Evolutionary conservation across 192 early-diverging fungal genomes (phyloP).

Genomic region (Piromyces finnis): DNA sequence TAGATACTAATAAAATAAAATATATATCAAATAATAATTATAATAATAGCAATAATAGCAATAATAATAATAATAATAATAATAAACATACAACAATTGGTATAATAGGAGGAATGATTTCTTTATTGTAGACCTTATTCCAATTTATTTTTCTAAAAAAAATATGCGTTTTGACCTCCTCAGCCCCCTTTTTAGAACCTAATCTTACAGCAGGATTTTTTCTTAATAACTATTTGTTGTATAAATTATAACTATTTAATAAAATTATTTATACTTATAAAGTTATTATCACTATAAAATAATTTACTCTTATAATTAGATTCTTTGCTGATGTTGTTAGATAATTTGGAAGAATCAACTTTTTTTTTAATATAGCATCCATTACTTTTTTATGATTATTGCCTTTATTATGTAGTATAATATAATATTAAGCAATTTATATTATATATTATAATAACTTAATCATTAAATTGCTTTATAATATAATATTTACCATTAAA

Average conservation of each 20-base stretch:
- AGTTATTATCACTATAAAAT: too few species aligned
- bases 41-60: too few species aligned
- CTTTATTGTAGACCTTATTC: neutral
- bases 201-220: neutral
- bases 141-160: neutral
- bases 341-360: neutral
- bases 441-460: too few species aligned
- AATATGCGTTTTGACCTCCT: neutral
- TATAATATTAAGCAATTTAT: too few species aligned
- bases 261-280: too few species aligned
- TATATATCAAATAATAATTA: neutral
- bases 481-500: too few species aligned
- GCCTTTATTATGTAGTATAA: too few species aligned
- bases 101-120: neutral
- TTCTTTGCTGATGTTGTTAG: neutral
- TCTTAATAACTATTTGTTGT: neutral
- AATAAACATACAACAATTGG: neutral
- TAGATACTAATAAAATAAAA: too few species aligned
- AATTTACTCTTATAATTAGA: neutral
- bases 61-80: neutral
- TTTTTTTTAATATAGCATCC: neutral
- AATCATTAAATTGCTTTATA: too few species aligned
- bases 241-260: neutral
- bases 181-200: neutral
- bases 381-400: neutral